phyloP scores from a whole-genome alignment of 2,329 filamentous ascomycete species.

The Diaporthe destruens region DNA sequence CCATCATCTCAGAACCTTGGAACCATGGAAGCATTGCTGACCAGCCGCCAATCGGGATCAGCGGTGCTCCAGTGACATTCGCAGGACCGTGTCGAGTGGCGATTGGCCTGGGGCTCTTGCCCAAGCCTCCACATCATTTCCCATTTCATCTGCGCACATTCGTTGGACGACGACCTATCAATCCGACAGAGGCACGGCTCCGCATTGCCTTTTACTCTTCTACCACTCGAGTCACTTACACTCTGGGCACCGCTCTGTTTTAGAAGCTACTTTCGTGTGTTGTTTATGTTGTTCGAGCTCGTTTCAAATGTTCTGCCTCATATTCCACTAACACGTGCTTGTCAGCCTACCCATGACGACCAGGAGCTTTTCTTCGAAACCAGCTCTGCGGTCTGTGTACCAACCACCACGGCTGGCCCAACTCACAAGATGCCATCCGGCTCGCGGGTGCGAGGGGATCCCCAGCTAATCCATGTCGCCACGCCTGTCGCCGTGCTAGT shows the following conservation, averaged over 20 bases:
- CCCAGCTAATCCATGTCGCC: conserved; percentile 12
- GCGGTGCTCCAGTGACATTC: neutral
- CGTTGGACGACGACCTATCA: neutral
- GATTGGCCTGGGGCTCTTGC: neutral
- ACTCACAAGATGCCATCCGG: neutral
- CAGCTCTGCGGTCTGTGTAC: neutral
- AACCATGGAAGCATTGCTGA: neutral
- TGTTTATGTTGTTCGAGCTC: neutral
- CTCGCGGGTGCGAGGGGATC: neutral
- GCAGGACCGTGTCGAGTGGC: neutral
- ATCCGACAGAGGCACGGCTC: neutral
- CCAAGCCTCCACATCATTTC: neutral
- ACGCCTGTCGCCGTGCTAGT: neutral
- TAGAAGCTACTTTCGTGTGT: neutral
- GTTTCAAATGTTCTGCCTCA: too few species aligned
- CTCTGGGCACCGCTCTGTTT: too few species aligned
- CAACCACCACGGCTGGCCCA: too few species aligned
- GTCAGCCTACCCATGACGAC: neutral
- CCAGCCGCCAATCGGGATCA: neutral
- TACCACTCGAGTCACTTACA: neutral
- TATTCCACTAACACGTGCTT: neutral
- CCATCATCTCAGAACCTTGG: neutral
- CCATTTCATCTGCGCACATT: neutral
- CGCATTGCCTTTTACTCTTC: too few species aligned
- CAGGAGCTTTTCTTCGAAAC: neutral